Evolutionary conservation across 2,329 filamentous ascomycete species (phyloP), one percentile per base, ranked within the genome.

Genomic region (Cercospora sojina): DNA sequence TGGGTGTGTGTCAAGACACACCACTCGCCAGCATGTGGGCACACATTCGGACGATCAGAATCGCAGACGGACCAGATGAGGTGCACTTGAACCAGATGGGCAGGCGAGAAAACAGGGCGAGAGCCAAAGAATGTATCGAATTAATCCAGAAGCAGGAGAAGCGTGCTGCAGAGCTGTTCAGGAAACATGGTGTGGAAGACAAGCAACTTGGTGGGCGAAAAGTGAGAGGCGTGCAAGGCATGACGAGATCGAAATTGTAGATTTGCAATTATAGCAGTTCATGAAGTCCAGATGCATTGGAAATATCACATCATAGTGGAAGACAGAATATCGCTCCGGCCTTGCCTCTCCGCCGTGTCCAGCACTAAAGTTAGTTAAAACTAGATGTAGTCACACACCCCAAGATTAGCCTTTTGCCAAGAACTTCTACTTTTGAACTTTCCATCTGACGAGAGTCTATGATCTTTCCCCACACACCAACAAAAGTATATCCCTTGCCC

Each of bases 1-100:
- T 91, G 3, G 95, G 95, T 77, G 90, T 99, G 58, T 91, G 88
- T 75, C 95, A 98, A 83, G 95, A 99, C 77, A 98, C 95, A 1
- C 95, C 95, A 20, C 83, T 99, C 70, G 93, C 93, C 12, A 85
- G 84, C 77, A 75, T 78, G 76, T 79, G 74, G 69, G 76, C 77
- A 13, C 74, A 77, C 38, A 74, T 73, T 38, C 69, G 76, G 29
- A 77, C 76, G 43, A 77, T 78, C 73, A 49, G 74, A 25, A 76
- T 78, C 58, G 76, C 77, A 0, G 95, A 99, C 80, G 95, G 95
- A 0, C 95, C 95, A 0, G 95, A 99, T 80, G 95, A 99, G 87
- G 95, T 98, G 67, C 95, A 96, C 79, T 80, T 93, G 71, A 83
- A 91, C 78, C 91, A 95, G 81, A 83, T 95, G 82, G 91, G 91